Conservation (phyloP, 495 filamentous ascomycete genomes). For the Penicillium waksmanii region DNA sequence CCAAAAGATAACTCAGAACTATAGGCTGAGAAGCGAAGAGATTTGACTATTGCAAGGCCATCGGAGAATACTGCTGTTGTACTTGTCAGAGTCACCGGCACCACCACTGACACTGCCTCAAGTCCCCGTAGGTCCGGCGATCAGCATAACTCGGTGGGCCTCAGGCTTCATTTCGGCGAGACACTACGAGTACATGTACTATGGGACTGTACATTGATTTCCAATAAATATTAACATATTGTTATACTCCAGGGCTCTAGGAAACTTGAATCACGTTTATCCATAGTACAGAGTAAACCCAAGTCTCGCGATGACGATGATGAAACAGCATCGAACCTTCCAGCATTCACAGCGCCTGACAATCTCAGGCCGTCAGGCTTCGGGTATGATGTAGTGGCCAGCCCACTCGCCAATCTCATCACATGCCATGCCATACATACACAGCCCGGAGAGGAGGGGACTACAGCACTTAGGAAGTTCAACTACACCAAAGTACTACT, state of each 20-base stretch:
- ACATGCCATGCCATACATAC: not conserved
- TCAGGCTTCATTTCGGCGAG: not conserved
- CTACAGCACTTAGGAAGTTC: no score
- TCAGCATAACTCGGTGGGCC: conserved; percentile 2
- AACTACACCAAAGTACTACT: not conserved
- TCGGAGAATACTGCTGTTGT: not conserved
- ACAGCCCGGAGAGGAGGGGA: no score
- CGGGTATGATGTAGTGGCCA: conserved; percentile 23
- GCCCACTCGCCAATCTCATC: not conserved
- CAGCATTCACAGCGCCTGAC: conserved; percentile 14
- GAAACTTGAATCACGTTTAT: no score
- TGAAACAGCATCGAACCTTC: conserved; percentile 33
- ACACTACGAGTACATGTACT: not conserved
- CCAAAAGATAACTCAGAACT: not conserved
- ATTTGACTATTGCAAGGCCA: not conserved
- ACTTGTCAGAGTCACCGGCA: not conserved
- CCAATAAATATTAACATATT: no score
- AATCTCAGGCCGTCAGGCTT: not conserved
- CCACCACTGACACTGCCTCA: no score
- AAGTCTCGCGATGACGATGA: conserved; percentile 23
- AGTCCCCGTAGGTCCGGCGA: no score
- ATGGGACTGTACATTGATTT: not conserved
- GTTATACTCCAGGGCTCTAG: no score
- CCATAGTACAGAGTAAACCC: no score
- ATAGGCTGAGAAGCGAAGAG: not conserved